Evolutionary conservation across 805 yeast species (phyloP).

Genomic region (Pichia sporocuriosa): DNA sequence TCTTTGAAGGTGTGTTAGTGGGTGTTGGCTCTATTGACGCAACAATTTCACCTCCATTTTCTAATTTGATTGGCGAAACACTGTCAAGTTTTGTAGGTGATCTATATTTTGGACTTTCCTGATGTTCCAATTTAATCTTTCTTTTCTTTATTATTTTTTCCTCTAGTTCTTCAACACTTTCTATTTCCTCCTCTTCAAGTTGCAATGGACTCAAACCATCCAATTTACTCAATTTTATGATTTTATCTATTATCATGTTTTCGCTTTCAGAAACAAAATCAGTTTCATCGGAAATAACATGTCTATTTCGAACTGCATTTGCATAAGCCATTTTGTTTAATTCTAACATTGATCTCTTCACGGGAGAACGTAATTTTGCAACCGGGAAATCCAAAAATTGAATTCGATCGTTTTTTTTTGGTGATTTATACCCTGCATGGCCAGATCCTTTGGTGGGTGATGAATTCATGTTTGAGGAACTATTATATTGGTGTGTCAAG

Average conservation of each 20-base stretch:
- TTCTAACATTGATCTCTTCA: conserved; percentile 31
- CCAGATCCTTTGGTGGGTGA: conserved; percentile 13
- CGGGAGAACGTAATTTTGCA: conserved; percentile 43
- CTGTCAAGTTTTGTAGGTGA: not conserved
- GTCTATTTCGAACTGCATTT: conserved; percentile 32
- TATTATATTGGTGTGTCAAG: too few species aligned
- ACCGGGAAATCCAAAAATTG: conserved; percentile 20
- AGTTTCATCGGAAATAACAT: conserved; percentile 26
- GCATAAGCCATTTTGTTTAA: conserved; percentile 43
- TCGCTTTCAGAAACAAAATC: conserved; percentile 36
- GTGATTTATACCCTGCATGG: conserved; percentile 24
- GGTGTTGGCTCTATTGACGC: not conserved
- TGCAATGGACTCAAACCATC: conserved; percentile 21
- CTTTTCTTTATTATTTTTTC: not conserved
- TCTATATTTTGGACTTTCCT: not conserved
- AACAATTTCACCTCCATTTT: not conserved
- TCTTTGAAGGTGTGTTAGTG: not conserved
- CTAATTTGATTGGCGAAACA: not conserved
- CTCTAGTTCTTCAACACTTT: not conserved
- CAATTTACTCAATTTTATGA: conserved; percentile 33
- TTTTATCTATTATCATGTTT: conserved; percentile 38
- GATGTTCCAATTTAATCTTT: too few species aligned
- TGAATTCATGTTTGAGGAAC: too few species aligned
- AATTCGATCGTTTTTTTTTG: conserved; percentile 32
- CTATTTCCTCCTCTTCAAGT: conserved; percentile 18